Conservation (phyloP, 441 rosid species). For the Eutrema salsugineum region DNA sequence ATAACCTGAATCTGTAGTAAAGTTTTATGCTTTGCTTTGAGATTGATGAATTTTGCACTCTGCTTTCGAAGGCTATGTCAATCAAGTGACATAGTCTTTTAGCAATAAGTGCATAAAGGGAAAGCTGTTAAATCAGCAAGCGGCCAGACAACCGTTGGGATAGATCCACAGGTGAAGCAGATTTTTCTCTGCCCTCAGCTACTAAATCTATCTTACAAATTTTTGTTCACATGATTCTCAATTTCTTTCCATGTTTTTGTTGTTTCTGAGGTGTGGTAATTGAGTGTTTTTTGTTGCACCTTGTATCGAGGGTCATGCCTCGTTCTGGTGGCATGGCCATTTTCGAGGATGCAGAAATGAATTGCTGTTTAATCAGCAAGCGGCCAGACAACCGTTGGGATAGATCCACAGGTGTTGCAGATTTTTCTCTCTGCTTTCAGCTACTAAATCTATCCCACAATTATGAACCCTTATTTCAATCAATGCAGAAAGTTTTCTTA, state of each 20-base stretch:
- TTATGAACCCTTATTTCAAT: not conserved
- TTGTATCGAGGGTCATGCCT: conserved; percentile 1
- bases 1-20: not conserved
- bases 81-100: not conserved
- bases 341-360: conserved; percentile 12
- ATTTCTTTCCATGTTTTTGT: not conserved
- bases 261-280: not conserved
- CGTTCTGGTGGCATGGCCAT: conserved; percentile 15
- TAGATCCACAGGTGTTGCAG: conserved; percentile 36
- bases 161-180: conserved; percentile 35
- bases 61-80: conserved; percentile 12
- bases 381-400: conserved; percentile 40
- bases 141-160: conserved; percentile 38
- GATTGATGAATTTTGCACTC: conserved; percentile 7
- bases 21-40: not conserved
- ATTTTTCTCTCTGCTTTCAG: conserved; percentile 1
- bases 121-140: conserved; percentile 27
- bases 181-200: conserved; percentile 17
- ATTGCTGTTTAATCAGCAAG: conserved; percentile 26
- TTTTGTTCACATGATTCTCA: not conserved
- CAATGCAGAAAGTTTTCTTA: not conserved
- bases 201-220: conserved; percentile 30
- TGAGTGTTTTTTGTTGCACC: conserved; percentile 19
- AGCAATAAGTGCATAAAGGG: conserved; percentile 11
- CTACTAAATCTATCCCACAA: conserved; percentile 35